Evolutionary conservation across 1,284 basidiomycete species (phyloP), one percentile per base, ranked within the genome.

Genomic region (Athelia psychrophila): DNA sequence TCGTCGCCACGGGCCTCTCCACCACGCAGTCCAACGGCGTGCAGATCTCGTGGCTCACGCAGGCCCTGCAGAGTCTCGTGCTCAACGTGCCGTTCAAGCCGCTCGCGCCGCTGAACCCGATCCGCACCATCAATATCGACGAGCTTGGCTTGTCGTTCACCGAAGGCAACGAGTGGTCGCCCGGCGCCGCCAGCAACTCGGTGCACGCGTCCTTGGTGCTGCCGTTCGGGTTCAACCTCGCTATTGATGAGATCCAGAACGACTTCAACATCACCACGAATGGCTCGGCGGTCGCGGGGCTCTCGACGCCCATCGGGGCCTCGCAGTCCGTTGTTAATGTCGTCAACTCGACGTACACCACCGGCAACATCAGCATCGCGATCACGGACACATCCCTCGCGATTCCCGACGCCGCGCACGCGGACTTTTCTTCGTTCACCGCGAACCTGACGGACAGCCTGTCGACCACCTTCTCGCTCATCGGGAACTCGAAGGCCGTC

Each of bases 171-270:
- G 78, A 86, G 32, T 91, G 84, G 81, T 67, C 70, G 19, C 89
- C 88, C 1, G 66, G 67, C 25, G 71, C 80, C 6, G 75, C 79
- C 53, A 88, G 84, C 58, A 74, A 78, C 56, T 74, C 78, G 9
- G 77, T 91, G 20, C 74, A 77, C 27, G 89, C 86, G 13, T 66
- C 65, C 32, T 72, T 92, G 56, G 85, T 76, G 53, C 68, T 92
- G 50, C 90, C 89, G 25, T 92, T 92, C 58, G 90, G 89, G n/a
- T 91, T 92, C 68, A 70, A 72, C 23, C 49, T 91, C 13, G 69
- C 73, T n/a, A 83, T 92, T 50, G 76, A 76, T 25, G 65, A 83
- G 58, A 88, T 91, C 27, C 70, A 80, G 63, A 91, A 91, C 64
- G 71, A 74, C 51, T 86, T 87, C 65, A 82, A 77, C 44, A 84